Conservation (phyloP, 176 grass and related monocot species). For the Chloris gayana region DNA sequence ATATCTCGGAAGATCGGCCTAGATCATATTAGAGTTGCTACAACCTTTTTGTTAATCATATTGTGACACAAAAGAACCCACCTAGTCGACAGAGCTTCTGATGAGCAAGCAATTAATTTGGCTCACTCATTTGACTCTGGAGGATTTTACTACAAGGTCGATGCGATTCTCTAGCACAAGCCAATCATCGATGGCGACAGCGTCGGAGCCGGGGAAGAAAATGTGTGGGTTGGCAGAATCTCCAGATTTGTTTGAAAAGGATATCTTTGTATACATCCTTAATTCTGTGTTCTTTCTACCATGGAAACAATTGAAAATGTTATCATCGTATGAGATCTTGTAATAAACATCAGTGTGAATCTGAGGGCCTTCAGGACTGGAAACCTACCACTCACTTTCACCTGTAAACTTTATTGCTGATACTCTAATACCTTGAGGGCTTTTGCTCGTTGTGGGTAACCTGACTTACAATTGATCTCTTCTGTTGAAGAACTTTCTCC, state of each 20-base stretch:
- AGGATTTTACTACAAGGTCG: conserved; percentile 9
- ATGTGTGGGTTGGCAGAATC: not conserved
- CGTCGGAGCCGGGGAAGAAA: not conserved
- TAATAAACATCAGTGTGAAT: not conserved
- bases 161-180: not conserved
- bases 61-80: not conserved
- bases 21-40: no score
- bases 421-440: not conserved
- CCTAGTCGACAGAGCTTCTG: not conserved
- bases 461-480: not conserved
- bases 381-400: not conserved
- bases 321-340: not conserved
- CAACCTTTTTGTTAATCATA: not conserved
- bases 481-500: not conserved
- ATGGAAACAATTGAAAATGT: conserved; percentile 26
- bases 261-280: not conserved
- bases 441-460: not conserved
- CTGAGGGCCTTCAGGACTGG: not conserved
- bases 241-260: conserved; percentile 12
- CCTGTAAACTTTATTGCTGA: not conserved
- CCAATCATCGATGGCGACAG: conserved; percentile 3
- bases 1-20: no score
- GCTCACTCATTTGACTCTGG: not conserved
- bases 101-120: not conserved
- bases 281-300: not conserved